Evolutionary conservation across 2,329 filamentous ascomycete genomes (phyloP).

Genomic region (Alternaria solani): DNA sequence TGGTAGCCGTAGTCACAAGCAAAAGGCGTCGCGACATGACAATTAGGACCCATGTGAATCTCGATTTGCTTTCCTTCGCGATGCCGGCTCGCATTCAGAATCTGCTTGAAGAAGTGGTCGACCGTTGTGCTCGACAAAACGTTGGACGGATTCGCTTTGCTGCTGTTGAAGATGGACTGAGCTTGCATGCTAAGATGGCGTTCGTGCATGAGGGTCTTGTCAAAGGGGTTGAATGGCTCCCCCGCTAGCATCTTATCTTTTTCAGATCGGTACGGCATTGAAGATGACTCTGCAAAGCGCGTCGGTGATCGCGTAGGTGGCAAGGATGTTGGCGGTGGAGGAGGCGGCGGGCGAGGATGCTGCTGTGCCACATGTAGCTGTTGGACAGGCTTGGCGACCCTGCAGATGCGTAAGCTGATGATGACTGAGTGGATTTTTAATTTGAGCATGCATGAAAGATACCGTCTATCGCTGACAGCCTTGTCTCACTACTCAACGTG

Average conservation of each 20-base stretch:
- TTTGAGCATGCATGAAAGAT: not conserved
- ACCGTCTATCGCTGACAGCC: not conserved
- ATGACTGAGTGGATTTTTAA: not conserved
- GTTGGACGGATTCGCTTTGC: conserved; percentile 76
- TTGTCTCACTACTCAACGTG: not conserved
- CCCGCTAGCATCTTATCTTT: conserved; percentile 91
- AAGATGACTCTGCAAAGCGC: conserved; percentile 30
- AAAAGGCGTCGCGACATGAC: conserved; percentile 86
- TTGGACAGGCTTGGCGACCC: conserved; percentile 50
- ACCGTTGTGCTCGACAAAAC: conserved; percentile 71
- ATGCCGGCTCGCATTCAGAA: conserved; percentile 68
- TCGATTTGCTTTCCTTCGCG: conserved; percentile 20
- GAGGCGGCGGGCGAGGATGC: conserved; percentile 30
- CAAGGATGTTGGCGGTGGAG: conserved; percentile 28
- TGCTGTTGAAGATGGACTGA: conserved; percentile 86
- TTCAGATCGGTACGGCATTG: conserved; percentile 65
- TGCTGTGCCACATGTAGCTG: conserved; percentile 40
- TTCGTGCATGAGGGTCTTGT: conserved; percentile 79
- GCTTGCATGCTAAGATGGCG: conserved; percentile 84
- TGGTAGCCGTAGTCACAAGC: conserved; percentile 97
- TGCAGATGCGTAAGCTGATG: conserved; percentile 7
- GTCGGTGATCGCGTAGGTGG: conserved; percentile 35
- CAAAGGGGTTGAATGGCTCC: conserved; percentile 79
- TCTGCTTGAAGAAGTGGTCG: conserved; percentile 73
- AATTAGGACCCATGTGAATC: conserved; percentile 75